These are phyloP conservation scores for Talaromyces stipitatus DNA, from an alignment of 495 filamentous ascomycete species.

Conservation along the genomic window DNA sequence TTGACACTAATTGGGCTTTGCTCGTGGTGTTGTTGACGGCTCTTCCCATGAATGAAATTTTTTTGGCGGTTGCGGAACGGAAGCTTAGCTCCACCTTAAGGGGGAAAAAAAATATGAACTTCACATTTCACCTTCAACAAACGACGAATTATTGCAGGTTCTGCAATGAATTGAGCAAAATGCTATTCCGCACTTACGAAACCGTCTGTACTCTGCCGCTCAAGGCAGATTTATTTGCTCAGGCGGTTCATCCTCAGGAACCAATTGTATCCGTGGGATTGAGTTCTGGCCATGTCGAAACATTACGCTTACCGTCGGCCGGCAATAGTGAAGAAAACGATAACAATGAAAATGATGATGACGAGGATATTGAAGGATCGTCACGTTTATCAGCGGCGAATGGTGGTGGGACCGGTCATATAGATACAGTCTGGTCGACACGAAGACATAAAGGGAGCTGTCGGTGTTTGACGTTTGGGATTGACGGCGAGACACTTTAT, in stretches of 20 bases:
- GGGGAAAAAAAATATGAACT: background rate
- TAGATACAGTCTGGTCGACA: constrained; percentile 83
- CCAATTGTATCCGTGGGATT: constrained; percentile 83
- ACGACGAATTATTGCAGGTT: background rate
- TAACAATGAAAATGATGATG: constrained; percentile 26
- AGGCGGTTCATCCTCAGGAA: constrained; percentile 75
- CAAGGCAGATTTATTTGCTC: constrained; percentile 78
- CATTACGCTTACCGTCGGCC: constrained; percentile 64
- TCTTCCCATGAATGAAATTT: no score
- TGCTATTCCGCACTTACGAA: constrained; percentile 55
- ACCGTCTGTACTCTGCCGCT: constrained; percentile 86
- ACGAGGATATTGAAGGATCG: constrained; percentile 41
- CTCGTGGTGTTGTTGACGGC: no score
- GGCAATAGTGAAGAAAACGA: constrained; percentile 38
- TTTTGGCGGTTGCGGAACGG: background rate
- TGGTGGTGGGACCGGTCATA: constrained; percentile 65
- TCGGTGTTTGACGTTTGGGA: constrained; percentile 64
- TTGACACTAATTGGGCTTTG: no score
- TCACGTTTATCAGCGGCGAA: constrained; percentile 37
- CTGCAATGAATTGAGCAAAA: background rate
- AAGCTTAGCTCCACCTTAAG: background rate
- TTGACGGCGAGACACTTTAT: constrained; percentile 70
- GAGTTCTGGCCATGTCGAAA: constrained; percentile 77
- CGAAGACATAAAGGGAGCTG: constrained; percentile 89
- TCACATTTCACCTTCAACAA: background rate